These are phyloP conservation scores for Xylaria scruposa DNA, from an alignment of 495 filamentous ascomycete species.

Conservation along the genomic window DNA sequence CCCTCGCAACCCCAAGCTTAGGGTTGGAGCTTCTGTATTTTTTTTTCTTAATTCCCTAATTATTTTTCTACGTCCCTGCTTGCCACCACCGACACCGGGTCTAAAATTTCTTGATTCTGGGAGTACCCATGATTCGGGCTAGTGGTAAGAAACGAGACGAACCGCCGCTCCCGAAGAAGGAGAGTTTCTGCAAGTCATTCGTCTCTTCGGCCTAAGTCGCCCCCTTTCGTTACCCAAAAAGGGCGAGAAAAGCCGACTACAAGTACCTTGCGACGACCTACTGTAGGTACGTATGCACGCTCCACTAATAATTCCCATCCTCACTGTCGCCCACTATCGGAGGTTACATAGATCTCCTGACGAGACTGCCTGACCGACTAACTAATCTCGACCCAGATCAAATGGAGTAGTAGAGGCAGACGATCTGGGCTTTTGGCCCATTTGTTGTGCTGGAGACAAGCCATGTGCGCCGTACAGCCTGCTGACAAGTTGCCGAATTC, in stretches of 20 bases:
- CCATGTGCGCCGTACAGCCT: conserved; percentile 5
- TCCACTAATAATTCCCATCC: not conserved
- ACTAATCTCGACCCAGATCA: not conserved
- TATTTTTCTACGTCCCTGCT: not conserved
- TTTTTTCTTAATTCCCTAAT: not conserved
- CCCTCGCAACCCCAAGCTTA: not conserved
- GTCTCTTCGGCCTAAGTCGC: conserved; percentile 13
- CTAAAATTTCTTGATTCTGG: not conserved
- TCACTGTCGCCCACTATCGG: conserved; percentile 1
- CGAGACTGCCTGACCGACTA: not conserved
- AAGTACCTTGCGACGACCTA: not conserved
- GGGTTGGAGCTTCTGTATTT: not conserved
- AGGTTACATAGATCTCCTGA: not conserved
- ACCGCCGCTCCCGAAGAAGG: not conserved
- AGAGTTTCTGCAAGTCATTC: not conserved
- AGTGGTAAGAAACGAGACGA: not conserved
- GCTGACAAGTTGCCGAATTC: conserved; percentile 18
- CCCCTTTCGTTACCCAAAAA: not conserved
- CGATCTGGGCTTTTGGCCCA: conserved; percentile 15
- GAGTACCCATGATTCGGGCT: conserved; percentile 11
- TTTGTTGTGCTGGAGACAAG: conserved; percentile 3
- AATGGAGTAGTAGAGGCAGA: conserved; percentile 12
- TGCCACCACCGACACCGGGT: conserved; percentile 20
- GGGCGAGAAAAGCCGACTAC: not conserved
- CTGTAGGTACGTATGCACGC: not conserved